Evolutionary conservation across 2,329 filamentous ascomycete species (phyloP), one percentile per base, ranked within the genome.

Genomic region (Cercospora beticola): DNA sequence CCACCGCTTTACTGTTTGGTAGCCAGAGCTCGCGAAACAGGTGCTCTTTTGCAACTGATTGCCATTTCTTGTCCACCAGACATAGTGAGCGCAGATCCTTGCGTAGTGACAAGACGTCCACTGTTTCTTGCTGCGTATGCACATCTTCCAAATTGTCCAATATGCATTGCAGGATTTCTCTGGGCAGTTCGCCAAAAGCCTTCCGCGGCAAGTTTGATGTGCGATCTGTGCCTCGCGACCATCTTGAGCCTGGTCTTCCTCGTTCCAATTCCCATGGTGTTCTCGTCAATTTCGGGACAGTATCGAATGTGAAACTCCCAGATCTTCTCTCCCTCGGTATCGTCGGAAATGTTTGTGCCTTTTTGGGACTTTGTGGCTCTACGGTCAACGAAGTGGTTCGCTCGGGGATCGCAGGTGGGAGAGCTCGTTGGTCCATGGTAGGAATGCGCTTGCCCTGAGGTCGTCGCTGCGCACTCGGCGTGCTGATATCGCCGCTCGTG

Each of bases 11-110:
- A 73, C 73, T 74, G 70, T 33, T 73, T 21, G 66, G 79, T 62
- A 75, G 49, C 69, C 71, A 75, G n/a, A 75, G 60, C 59, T 74
- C 72, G 9, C 70, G 81, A 80, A 80, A 88, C 83, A 88, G 77
- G 72, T 80, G 80, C 62, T 79, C 78, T 71, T 82, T 82, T 10
- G 85, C 85, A 14, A 82, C 82, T 70, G 81, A 83, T 71, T 86
- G 83, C 86, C 86, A 89, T n/a, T 81, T 78, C 64, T 84, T 85
- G 71, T 83, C 86, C 18, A 85, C 86, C 69, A 87, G 76, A 59
- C 84, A 82, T 31, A 88, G 78, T 59, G 82, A 82, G 70, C 82
- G 81, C 21, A 89, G 75, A 74, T 89, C 86, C 65, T 81, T 81
- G 70, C 87, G 80, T 69, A 85, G 86, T 72, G 86, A 87, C 64